Base-by-base conservation (phyloP, 1,139 yeast genomes). In the Scheffersomyces stambukii region DNA sequence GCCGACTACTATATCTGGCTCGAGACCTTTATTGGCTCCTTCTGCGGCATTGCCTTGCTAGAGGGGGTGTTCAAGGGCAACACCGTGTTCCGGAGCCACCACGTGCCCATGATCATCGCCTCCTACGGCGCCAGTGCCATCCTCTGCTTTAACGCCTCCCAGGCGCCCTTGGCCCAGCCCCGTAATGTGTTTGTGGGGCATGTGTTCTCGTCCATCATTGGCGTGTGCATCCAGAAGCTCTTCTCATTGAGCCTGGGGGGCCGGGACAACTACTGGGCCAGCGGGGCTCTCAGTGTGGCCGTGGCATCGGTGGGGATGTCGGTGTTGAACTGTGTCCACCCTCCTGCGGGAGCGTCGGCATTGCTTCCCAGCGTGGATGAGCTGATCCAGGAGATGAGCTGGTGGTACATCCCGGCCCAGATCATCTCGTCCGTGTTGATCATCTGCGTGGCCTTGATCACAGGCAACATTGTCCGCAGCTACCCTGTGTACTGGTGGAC, bases 331-430 rank as follows among this genome's bases (percentile, higher is more conserved):
- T 70, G 79, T 34, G 71, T 77, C 1, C 88, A 80, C 50, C 88
- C 88, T 0, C 88, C 88, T 0, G 81, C 82, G 1, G 88, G 88
- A 2, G 86, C 88, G 1, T 70, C 81, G 8, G 85, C 88, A 0
- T 48, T 80, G 16, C 52, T 80, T 6, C 84, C 86, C 0, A 57
- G 71, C 6, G 46, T 73, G 0, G 81, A 76, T 35, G 68, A 50
- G 0, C 44, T 50, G 5, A 58, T 77, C 5, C 50, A 75, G 5
- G 38, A 30, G 2, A 64, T 80, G 68, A 71, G 86, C 28, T 80
- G 88, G 88, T 76, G 81, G 75, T 78, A 70, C 44, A 41, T 80
- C 13, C 81, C 83, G 0, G 69, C 61, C 2, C 82, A 78, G 32
- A 37, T 80, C 3, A 58, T 78, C 0, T 64, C 75, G 5, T 61